These are phyloP conservation scores for Sclerotinia trifoliorum DNA, from an alignment of 2,329 filamentous ascomycete species.

Conservation along the genomic window DNA sequence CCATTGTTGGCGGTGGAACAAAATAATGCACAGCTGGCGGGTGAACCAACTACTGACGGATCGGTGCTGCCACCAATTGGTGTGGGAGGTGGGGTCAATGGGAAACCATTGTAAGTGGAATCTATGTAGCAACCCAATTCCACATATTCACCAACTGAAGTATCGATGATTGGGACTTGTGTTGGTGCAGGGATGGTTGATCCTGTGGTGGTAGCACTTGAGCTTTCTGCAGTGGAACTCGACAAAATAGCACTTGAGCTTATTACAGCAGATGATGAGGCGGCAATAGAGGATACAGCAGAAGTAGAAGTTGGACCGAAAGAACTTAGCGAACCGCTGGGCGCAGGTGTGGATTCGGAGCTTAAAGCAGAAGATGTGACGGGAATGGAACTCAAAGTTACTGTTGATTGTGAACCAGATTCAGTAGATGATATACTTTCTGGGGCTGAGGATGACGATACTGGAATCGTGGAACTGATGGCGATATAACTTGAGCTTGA, in stretches of 20 bases:
- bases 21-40: not conserved
- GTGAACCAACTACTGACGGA: not conserved
- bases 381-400: conserved; percentile 1
- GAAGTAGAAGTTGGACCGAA: conserved; percentile 5
- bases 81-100: conserved; percentile 7
- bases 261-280: not conserved
- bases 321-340: not conserved
- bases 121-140: conserved; percentile 10
- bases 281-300: not conserved
- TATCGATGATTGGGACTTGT: not conserved
- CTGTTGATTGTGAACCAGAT: not conserved
- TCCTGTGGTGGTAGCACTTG: conserved; percentile 6
- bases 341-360: not conserved
- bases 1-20: conserved; percentile 9
- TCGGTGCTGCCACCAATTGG: not conserved
- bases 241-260: not conserved
- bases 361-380: not conserved
- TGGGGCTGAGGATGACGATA: not conserved
- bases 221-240: not conserved
- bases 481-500: not conserved
- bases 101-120: conserved; percentile 2
- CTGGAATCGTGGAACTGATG: not conserved
- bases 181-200: conserved; percentile 11
- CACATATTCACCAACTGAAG: not conserved
- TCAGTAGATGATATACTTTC: not conserved